These are phyloP conservation scores for Sugiyamaella chiloensis DNA, from an alignment of 805 yeast species.

Conservation along the genomic window DNA sequence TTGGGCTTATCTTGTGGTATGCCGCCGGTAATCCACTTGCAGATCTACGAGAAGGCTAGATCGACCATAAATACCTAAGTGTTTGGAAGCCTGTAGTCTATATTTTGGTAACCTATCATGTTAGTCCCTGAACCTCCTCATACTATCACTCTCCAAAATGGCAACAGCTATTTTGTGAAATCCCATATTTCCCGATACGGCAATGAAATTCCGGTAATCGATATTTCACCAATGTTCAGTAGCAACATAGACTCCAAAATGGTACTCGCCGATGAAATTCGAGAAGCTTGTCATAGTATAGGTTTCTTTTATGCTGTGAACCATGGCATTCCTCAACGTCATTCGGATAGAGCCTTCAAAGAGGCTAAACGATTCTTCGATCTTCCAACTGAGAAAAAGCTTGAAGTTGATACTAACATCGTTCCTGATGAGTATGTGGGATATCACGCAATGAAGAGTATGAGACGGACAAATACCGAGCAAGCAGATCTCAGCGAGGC, in stretches of 20 bases:
- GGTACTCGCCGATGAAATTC: neutral
- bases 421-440: neutral
- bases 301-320: neutral
- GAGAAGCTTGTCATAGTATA: constrained; percentile 14
- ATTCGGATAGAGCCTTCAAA: neutral
- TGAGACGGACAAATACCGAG: neutral
- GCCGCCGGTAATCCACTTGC: neutral
- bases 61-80: too few species aligned
- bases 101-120: neutral
- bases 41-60: too few species aligned
- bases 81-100: too few species aligned
- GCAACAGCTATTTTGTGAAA: neutral
- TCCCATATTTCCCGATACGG: neutral
- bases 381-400: neutral
- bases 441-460: neutral
- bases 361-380: neutral
- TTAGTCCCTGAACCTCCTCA: neutral
- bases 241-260: neutral
- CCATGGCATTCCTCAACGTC: neutral
- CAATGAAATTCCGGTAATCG: neutral
- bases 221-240: neutral
- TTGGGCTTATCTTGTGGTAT: neutral
- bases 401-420: neutral
- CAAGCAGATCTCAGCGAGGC: neutral
- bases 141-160: neutral